Evolutionary conservation across 352 stramenopile genomes (phyloP).

Genomic region (Phytophthora meadii): DNA sequence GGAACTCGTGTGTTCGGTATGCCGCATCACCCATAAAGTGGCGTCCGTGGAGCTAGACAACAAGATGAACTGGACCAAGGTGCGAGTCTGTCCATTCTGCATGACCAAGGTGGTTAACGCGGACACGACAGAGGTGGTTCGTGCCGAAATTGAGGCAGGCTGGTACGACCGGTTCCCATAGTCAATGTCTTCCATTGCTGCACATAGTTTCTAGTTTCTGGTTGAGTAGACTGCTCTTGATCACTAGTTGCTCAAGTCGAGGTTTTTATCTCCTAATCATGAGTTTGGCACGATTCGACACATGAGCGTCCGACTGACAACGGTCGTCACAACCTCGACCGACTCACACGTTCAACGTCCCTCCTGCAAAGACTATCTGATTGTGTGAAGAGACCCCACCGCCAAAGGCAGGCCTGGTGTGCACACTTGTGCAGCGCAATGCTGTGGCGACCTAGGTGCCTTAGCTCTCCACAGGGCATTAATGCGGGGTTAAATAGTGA

Average conservation of each 20-base stretch:
- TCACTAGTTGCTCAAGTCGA: too few relatives aligned
- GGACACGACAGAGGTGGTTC: constrained; percentile 27
- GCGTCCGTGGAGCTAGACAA: constrained; percentile 35
- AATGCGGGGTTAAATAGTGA: too few relatives aligned
- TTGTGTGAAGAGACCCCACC: too few relatives aligned
- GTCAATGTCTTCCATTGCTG: neutral
- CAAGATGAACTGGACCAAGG: constrained; percentile 38
- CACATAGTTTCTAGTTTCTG: neutral
- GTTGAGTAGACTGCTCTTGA: neutral
- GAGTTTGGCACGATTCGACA: too few relatives aligned
- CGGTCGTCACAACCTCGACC: too few relatives aligned
- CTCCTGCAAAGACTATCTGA: too few relatives aligned
- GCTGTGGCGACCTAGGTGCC: too few relatives aligned
- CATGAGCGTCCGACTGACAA: too few relatives aligned
- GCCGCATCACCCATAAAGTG: constrained; percentile 43
- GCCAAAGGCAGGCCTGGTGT: too few relatives aligned
- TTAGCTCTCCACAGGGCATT: too few relatives aligned
- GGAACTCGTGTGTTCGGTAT: constrained; percentile 37
- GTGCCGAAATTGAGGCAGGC: constrained; percentile 35
- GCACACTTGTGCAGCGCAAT: too few relatives aligned
- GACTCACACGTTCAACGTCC: too few relatives aligned
- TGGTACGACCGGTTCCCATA: constrained; percentile 34
- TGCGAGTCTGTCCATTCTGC: constrained; percentile 35
- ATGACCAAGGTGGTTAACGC: constrained; percentile 33
- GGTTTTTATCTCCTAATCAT: neutral